Evolutionary conservation across 495 filamentous ascomycete genomes (phyloP).

Genomic region (Corynascus novoguineensis): DNA sequence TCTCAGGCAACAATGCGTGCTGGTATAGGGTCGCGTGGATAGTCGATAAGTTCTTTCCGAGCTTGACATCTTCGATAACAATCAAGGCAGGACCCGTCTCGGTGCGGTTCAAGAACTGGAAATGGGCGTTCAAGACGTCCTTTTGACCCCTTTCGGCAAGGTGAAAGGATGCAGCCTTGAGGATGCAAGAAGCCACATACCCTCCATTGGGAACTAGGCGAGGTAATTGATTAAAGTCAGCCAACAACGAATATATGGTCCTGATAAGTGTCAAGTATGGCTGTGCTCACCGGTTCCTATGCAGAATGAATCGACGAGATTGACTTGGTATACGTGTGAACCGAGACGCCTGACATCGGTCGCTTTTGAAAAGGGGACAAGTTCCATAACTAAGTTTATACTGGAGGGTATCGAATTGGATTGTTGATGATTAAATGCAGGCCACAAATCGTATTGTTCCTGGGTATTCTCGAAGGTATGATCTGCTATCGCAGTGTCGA

Average conservation of each 20-base stretch:
- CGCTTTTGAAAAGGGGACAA: conserved; percentile 29
- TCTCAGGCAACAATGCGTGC: conserved; percentile 22
- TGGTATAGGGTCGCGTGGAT: conserved; percentile 62
- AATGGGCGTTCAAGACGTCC: conserved; percentile 61
- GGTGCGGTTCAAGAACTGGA: conserved; percentile 68
- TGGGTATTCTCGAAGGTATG: no score
- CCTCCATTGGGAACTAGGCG: conserved; percentile 74
- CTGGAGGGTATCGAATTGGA: no score
- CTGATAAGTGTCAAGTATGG: no score
- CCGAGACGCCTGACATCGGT: conserved; percentile 48
- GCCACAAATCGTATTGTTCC: no score
- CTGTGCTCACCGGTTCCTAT: conserved; percentile 57
- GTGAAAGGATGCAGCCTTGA: conserved; percentile 56
- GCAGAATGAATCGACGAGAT: conserved; percentile 58
- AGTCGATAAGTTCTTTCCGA: conserved; percentile 62
- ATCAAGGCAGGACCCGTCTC: conserved; percentile 57
- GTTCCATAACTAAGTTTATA: neutral
- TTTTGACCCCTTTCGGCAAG: conserved; percentile 56
- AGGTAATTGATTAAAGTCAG: neutral
- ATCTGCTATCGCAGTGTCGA: no score
- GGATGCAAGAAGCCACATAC: conserved; percentile 60
- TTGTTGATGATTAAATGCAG: no score
- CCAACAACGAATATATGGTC: neutral
- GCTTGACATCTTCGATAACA: conserved; percentile 64
- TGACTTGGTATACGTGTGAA: conserved; percentile 55